Evolutionary conservation across 2,329 filamentous ascomycete genomes (phyloP), one percentile per base, ranked within the genome.

Genomic region (Bipolaris bicolor): DNA sequence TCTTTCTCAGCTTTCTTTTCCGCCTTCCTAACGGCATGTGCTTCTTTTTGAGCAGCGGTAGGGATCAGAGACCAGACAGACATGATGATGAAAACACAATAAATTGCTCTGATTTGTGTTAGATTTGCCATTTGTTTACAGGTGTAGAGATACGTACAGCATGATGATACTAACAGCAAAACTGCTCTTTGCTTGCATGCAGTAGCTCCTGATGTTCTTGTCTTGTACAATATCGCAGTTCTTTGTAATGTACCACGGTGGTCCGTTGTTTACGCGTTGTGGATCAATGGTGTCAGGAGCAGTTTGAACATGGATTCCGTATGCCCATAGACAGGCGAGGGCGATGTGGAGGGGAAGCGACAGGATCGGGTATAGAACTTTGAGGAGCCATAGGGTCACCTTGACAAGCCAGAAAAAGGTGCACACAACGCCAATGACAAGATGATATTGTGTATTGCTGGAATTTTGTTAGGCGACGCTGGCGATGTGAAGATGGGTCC

Each of bases 331-430:
- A 3, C 78, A 83, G 18, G 84, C 76, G 67, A 91, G 79, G 48
- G 80, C 72, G 46, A 82, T 61, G 73, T 89, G 87, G 65, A 87
- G 76, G 52, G 87, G 59, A 22, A 86, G 73, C 57, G 85, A 86
- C 54, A 92, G 57, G 58, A 90, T 72, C 5, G 90, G 90, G 64
- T 82, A 86, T 82, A 87, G 91, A 68, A 88, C 78, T 72, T 88
- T 86, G 82, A 92, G 86, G 68, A 91, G 86, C 77, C 85, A 88
- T 68, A 85, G 82, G 60, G 89, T 85, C 62, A 85, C 81, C 80
- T 92, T 92, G 74, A 83, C 80, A 43, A 93, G 83, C 60, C 91
- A 83, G 72, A 92, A 82, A 80, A 94, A 94, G 74, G 90, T 88
- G 56, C 86, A 88, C 52, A 92, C 80, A 63, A 94, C 84, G 36